phyloP scores from a whole-genome alignment of 768 basidiomycete genomes.

The Podaxis mareebaensis region DNA sequence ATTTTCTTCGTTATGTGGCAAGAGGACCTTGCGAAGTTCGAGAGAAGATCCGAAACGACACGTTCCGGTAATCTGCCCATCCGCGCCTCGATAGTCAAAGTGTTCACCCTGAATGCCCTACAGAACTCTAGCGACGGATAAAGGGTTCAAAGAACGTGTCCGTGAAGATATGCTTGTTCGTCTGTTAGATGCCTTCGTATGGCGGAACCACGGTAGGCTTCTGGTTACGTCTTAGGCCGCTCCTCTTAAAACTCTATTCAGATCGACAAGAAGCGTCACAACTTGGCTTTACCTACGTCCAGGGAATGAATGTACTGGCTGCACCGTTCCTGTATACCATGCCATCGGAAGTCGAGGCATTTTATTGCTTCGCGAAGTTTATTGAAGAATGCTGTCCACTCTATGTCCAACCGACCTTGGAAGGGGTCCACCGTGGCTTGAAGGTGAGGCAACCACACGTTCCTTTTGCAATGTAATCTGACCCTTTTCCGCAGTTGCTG shows the following conservation, averaged over 20 bases:
- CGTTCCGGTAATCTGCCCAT: conserved; percentile 68
- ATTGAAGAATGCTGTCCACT: conserved; percentile 93
- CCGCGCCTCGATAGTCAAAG: neutral
- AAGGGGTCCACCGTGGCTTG: conserved; percentile 93
- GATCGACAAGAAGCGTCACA: conserved; percentile 78
- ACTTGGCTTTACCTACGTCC: conserved; percentile 92
- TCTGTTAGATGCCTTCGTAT: conserved; percentile 96
- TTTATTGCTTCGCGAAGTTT: conserved; percentile 94
- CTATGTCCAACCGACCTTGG: conserved; percentile 96
- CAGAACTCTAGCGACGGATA: conserved; percentile 93
- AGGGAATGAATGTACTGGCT: conserved; percentile 99
- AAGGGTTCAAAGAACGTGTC: conserved; percentile 96
- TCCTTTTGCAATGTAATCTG: neutral
- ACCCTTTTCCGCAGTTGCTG: conserved; percentile 59
- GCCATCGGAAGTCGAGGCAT: conserved; percentile 98
- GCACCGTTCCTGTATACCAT: conserved; percentile 97
- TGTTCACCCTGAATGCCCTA: neutral
- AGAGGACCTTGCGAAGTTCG: conserved; percentile 85
- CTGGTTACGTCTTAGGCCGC: neutral
- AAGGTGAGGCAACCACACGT: conserved; percentile 56
- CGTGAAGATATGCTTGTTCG: conserved; percentile 96
- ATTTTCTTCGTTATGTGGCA: conserved; percentile 75
- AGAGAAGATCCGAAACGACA: conserved; percentile 95
- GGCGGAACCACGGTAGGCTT: conserved; percentile 82
- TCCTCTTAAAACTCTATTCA: conserved; percentile 26